Evolutionary conservation across 306 rosid species (phyloP).

Genomic region (Elaeagnus macrophylla): DNA sequence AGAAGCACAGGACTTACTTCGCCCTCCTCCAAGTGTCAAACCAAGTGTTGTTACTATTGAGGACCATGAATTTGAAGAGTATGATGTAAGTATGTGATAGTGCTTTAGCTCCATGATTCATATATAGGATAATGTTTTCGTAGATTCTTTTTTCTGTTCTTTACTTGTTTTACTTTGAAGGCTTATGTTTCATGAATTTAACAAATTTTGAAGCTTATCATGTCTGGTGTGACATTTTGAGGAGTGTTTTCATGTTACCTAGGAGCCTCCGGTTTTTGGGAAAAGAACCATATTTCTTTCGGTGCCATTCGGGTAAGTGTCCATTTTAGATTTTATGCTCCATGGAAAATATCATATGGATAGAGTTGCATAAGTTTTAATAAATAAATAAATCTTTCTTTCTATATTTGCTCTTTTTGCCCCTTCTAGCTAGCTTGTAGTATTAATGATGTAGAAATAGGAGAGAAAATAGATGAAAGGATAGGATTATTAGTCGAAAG

Average conservation of each 20-base stretch:
- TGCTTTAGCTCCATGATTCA: not conserved
- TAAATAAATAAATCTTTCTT: too few species aligned
- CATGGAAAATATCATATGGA: too few species aligned
- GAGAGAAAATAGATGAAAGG: too few species aligned
- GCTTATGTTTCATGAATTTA: conserved; percentile 16
- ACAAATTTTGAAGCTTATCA: too few species aligned
- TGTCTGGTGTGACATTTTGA: too few species aligned
- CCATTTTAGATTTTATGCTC: not conserved
- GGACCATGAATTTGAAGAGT: conserved; percentile 88
- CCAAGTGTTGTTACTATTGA: conserved; percentile 81
- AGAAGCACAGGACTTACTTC: conserved; percentile 97
- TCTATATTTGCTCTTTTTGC: too few species aligned
- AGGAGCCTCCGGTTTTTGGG: conserved; percentile 98
- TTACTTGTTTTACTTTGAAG: conserved; percentile 12
- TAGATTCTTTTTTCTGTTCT: conserved; percentile 6
- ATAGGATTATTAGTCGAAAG: too few species aligned
- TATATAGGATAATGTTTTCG: conserved; percentile 7
- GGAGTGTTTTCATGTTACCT: conserved; percentile 20
- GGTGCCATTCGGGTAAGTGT: conserved; percentile 63
- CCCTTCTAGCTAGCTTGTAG: too few species aligned
- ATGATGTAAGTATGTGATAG: conserved; percentile 42
- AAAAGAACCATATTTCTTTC: conserved; percentile 73
- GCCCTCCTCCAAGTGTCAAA: conserved; percentile 73
- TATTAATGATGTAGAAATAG: too few species aligned
- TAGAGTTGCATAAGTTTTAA: too few species aligned